A percentile compares a stretch with the other conserved stretches of the same genome.
phyloP scores from a whole-genome alignment of 495 filamentous ascomycete genomes.

The Echria macrotheca region DNA sequence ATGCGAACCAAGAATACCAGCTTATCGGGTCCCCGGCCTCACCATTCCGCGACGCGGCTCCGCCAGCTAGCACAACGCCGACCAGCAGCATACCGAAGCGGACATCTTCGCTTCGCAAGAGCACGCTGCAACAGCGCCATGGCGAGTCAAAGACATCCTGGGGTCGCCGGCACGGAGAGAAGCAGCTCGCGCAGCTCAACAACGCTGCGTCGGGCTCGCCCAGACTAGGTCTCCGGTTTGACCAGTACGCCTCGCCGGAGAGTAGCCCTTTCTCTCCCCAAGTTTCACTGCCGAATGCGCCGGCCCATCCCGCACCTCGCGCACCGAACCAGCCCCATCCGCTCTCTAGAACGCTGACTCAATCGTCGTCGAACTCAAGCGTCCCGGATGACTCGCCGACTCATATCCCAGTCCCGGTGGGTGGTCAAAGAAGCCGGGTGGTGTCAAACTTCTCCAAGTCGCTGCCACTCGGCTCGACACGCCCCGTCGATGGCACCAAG shows the following conservation, averaged over 20 bases:
- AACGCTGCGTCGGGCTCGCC: constrained; percentile 45
- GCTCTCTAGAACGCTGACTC: constrained; percentile 75
- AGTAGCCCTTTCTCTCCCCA: constrained; percentile 59
- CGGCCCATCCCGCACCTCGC: constrained; percentile 45
- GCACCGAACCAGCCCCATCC: constrained; percentile 65
- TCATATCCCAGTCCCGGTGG: constrained; percentile 53
- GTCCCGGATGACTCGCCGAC: constrained; percentile 70
- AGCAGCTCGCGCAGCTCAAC: constrained; percentile 37
- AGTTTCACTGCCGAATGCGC: constrained; percentile 48
- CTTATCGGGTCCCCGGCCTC: constrained; percentile 27
- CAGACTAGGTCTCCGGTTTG: constrained; percentile 69
- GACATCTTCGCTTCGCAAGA: constrained; percentile 71
- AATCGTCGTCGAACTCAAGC: constrained; percentile 77
- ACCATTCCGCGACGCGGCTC: constrained; percentile 25
- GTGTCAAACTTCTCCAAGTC: constrained; percentile 84
- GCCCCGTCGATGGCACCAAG: constrained; percentile 42
- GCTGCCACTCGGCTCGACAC: constrained; percentile 57
- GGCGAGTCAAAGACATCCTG: constrained; percentile 55
- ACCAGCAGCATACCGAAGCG: constrained; percentile 39
- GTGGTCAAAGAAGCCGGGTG: constrained; percentile 34
- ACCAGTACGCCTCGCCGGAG: constrained; percentile 59
- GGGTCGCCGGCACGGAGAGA: constrained; percentile 43
- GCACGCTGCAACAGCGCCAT: constrained; percentile 79
- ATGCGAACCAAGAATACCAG: constrained; percentile 39
- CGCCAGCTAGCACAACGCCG: constrained; percentile 25